Conservation (phyloP, 148 eudicot species). For the Persicaria maculosa region DNA sequence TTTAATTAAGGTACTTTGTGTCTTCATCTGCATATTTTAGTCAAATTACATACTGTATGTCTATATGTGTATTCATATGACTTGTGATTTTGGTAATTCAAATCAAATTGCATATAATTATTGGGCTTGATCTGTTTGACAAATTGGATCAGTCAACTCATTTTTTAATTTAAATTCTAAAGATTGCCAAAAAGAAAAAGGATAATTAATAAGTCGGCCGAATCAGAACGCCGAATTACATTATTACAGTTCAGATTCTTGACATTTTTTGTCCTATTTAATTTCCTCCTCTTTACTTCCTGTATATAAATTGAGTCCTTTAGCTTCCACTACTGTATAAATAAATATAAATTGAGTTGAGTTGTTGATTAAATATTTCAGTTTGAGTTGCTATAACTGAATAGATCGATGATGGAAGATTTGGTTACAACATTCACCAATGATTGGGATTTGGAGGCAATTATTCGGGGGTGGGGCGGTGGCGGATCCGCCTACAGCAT, state of each 20-base stretch:
- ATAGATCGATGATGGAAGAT: neutral
- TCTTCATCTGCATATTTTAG: no score
- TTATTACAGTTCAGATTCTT: neutral
- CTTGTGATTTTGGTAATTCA: no score
- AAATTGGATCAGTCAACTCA: neutral
- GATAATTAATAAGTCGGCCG: neutral
- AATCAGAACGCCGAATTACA: neutral
- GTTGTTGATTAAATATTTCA: no score
- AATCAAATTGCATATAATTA: no score
- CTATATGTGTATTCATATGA: no score
- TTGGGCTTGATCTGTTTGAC: neutral
- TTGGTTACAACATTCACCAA: neutral
- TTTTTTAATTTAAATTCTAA: neutral
- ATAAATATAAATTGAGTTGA: no score
- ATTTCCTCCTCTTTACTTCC: no score
- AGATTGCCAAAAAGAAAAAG: neutral
- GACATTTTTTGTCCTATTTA: neutral
- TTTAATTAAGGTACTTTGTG: no score
- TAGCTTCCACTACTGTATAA: neutral
- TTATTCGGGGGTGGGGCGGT: neutral
- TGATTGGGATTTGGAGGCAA: conserved; percentile 15
- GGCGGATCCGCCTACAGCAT: neutral
- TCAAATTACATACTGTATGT: no score
- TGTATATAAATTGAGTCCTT: neutral
- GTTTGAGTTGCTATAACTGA: neutral